Evolutionary conservation across 2,329 filamentous ascomycete species (phyloP).

Genomic region (Phaeosphaeria sp.): DNA sequence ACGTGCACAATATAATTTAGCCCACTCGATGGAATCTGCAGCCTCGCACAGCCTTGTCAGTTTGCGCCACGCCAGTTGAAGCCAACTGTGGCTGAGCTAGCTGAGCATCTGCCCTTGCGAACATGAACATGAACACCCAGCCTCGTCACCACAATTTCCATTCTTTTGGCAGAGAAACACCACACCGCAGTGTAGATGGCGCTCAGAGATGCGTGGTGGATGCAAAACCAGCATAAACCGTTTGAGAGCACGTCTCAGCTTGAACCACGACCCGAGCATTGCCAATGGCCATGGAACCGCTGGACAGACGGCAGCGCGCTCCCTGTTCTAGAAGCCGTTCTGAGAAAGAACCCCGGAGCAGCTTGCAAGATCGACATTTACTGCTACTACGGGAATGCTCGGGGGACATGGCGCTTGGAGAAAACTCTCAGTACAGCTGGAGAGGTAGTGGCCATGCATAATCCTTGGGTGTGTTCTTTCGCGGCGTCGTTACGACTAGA

Average conservation of each 20-base stretch:
- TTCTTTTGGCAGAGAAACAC: not conserved
- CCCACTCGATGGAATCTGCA: not conserved
- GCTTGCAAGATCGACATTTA: constrained; percentile 2
- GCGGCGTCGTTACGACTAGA: not conserved
- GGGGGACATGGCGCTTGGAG: not conserved
- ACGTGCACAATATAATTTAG: not conserved
- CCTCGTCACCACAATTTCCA: not conserved
- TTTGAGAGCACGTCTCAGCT: not conserved
- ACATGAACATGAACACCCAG: not conserved
- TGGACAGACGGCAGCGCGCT: not conserved
- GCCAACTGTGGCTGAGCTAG: not conserved
- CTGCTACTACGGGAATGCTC: not conserved
- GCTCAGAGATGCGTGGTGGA: constrained; percentile 11
- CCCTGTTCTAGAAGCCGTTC: not conserved
- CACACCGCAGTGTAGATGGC: not conserved
- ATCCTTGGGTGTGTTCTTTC: not conserved
- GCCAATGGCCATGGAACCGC: constrained; percentile 6
- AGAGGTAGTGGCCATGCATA: not conserved
- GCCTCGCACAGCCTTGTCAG: not conserved
- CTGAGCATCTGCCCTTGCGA: not conserved
- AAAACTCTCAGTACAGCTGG: not conserved
- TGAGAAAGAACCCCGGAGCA: not conserved
- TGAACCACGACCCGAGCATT: not conserved
- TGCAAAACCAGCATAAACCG: constrained; percentile 1
- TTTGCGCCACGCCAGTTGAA: not conserved